Percentiles rank a stretch among this genome's conserved stretches.
Evolutionary conservation across 1,139 yeast genomes (phyloP).

Genomic region (Pichia sorboxylosa): DNA sequence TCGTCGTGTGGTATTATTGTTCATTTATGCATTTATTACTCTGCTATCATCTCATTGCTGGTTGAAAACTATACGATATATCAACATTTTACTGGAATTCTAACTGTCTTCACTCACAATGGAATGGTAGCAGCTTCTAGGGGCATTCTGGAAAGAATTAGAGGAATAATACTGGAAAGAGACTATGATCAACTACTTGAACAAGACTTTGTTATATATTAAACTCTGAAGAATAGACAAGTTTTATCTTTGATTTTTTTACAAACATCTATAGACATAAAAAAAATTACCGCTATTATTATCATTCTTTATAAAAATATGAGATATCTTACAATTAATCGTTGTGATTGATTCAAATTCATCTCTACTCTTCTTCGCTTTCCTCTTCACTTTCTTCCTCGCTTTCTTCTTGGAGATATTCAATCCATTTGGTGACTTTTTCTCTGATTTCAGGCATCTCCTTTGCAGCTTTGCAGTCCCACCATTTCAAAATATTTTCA

Average conservation of each 20-base stretch:
- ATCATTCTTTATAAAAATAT: too few species aligned
- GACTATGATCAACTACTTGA: constrained; percentile 3
- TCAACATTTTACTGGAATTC: constrained; percentile 4
- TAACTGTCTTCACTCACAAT: constrained; percentile 6
- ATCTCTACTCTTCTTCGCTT: constrained; percentile 5
- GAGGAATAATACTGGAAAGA: constrained; percentile 2
- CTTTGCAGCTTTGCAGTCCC: constrained; percentile 44
- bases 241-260: too few species aligned
- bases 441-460: constrained; percentile 38
- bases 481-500: constrained; percentile 72
- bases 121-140: constrained; percentile 9
- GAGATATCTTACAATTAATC: too few species aligned
- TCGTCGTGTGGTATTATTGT: constrained; percentile 9
- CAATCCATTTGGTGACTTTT: constrained; percentile 62
- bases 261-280: too few species aligned
- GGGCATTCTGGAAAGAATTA: constrained; percentile 4
- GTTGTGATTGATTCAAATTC: too few species aligned
- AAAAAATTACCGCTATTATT: too few species aligned
- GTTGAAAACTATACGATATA: constrained; percentile 6
- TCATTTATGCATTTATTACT: constrained; percentile 10
- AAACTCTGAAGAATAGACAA: too few species aligned
- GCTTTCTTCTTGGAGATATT: constrained; percentile 71
- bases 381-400: constrained; percentile 19
- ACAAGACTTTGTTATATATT: constrained; percentile 7
- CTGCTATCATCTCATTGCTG: constrained; percentile 8